Conservation (phyloP, 495 filamentous ascomycete species). For the Bacidia gigantensis region DNA sequence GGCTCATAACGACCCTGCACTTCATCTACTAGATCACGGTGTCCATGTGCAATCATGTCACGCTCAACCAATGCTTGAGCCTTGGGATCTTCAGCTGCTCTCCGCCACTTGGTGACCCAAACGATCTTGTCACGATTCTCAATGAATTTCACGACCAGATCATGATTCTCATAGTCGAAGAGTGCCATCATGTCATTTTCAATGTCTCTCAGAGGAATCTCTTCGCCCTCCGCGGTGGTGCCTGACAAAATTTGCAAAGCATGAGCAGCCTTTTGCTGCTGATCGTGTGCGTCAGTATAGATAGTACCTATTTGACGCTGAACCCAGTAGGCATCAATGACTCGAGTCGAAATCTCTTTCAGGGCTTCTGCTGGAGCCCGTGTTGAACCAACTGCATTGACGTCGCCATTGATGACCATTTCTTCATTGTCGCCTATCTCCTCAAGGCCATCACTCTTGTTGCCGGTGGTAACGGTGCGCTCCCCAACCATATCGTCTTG, state of each 20-base stretch:
- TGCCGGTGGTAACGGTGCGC: constrained; percentile 36
- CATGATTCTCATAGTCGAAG: constrained; percentile 92
- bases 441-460: constrained; percentile 34
- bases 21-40: constrained; percentile 77
- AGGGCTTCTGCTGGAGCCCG: constrained; percentile 31
- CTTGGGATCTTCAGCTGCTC: constrained; percentile 65
- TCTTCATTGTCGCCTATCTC: constrained; percentile 43
- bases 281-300: constrained; percentile 78
- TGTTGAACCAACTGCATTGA: constrained; percentile 24
- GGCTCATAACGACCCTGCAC: constrained; percentile 49
- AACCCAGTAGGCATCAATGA: constrained; percentile 96
- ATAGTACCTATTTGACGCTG: constrained; percentile 80
- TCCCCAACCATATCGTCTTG: constrained; percentile 39
- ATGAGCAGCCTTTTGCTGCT: constrained; percentile 74
- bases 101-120: constrained; percentile 84
- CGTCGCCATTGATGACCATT: constrained; percentile 64
- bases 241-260: constrained; percentile 71
- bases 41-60: constrained; percentile 81
- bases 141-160: constrained; percentile 84
- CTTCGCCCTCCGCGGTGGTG: constrained; percentile 62
- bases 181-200: constrained; percentile 98
- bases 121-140: constrained; percentile 82
- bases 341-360: constrained; percentile 56
- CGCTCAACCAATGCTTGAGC: constrained; percentile 67
- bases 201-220: constrained; percentile 74